These are phyloP conservation scores for Collybiopsis luxurians DNA, from an alignment of 768 basidiomycete species.

Conservation along the genomic window DNA sequence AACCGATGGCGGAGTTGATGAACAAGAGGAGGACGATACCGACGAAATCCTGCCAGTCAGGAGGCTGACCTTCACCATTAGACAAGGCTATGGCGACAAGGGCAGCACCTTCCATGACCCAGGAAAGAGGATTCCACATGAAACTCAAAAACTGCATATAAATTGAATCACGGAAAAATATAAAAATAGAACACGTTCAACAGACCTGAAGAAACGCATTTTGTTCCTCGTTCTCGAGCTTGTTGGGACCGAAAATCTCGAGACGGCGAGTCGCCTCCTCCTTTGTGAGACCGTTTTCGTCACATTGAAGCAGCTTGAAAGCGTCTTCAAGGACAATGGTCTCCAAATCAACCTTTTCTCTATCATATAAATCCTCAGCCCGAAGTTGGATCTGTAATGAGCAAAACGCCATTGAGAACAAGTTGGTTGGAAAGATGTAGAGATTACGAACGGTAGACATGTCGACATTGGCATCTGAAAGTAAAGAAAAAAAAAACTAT, in stretches of 20 bases:
- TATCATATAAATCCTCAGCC: constrained; percentile 93
- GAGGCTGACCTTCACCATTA: constrained; percentile 82
- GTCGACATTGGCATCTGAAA: constrained; percentile 81
- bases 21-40: constrained; percentile 91
- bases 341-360: constrained; percentile 99
- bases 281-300: constrained; percentile 69
- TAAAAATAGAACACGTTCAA: constrained; percentile 4
- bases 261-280: constrained; percentile 83
- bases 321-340: constrained; percentile 96
- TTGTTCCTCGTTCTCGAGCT: constrained; percentile 86
- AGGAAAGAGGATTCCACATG: constrained; percentile 99
- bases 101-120: constrained; percentile 99
- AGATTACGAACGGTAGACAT: constrained; percentile 64
- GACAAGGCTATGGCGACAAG: constrained; percentile 94
- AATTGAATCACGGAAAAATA: neutral
- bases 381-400: constrained; percentile 71
- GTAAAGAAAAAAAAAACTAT: constrained; percentile 13
- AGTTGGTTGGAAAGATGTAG: constrained; percentile 9
- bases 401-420: neutral
- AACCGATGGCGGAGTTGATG: constrained; percentile 96
- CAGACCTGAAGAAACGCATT: constrained; percentile 84
- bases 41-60: constrained; percentile 97
- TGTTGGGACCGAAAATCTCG: constrained; percentile 95
- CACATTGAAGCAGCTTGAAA: constrained; percentile 92
- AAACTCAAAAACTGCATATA: constrained; percentile 76